Conservation (phyloP, 192 early-diverging fungal species). For the Obelidium mucronatum region DNA sequence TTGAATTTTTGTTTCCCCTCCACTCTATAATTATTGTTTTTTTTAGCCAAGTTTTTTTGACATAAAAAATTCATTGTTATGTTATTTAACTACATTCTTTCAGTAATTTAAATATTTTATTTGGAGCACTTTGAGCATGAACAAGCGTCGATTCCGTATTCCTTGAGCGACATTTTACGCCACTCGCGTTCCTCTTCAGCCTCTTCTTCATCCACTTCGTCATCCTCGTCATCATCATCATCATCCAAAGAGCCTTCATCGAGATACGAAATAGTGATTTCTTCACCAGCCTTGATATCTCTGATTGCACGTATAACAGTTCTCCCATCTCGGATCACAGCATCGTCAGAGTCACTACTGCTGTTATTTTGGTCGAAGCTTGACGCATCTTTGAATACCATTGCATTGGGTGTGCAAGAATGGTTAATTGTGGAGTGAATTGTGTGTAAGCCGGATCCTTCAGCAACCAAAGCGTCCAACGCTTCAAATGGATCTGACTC, state of each 20-base stretch:
- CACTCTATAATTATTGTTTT: too few relatives aligned
- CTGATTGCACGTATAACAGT: conserved; percentile 33
- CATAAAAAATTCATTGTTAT: too few relatives aligned
- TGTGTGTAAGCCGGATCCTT: conserved; percentile 29
- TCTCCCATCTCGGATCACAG: conserved; percentile 23
- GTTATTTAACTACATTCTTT: too few relatives aligned
- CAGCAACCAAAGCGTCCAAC: conserved; percentile 28
- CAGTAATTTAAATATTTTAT: not conserved
- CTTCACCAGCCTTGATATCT: conserved; percentile 35
- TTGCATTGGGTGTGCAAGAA: conserved; percentile 42
- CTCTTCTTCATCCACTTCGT: conserved; percentile 12
- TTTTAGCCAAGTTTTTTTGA: too few relatives aligned
- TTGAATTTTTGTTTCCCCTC: too few relatives aligned
- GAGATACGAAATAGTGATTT: conserved; percentile 38
- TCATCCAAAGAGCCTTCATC: conserved; percentile 28
- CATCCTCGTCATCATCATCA: conserved; percentile 17
- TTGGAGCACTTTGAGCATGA: conserved; percentile 21
- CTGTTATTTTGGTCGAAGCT: not conserved
- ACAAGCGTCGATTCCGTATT: conserved; percentile 34
- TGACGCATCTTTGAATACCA: conserved; percentile 30
- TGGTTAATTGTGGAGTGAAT: conserved; percentile 45
- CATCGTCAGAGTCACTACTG: not conserved
- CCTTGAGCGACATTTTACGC: conserved; percentile 19
- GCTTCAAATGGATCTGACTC: conserved; percentile 20
- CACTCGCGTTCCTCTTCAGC: conserved; percentile 21